A percentile compares a stretch with the other conserved stretches of the same genome.
phyloP scores from a whole-genome alignment of 495 filamentous ascomycete species.

The Penicillium coffeae region DNA sequence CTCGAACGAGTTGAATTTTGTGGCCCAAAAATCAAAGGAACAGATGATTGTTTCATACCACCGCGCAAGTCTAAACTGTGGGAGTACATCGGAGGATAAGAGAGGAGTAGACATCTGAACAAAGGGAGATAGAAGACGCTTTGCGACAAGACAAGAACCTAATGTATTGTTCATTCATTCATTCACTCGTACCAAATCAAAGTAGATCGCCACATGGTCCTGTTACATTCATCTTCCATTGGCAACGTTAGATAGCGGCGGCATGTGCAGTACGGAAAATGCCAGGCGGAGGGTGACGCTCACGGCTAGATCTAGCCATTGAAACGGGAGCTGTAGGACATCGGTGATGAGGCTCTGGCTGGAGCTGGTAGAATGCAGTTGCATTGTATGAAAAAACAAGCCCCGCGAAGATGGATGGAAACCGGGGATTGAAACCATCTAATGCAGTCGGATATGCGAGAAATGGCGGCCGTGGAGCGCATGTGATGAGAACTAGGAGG shows the following conservation, averaged over 20 bases:
- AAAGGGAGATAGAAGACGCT: not conserved
- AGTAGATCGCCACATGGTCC: constrained; percentile 8
- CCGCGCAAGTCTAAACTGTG: constrained; percentile 1
- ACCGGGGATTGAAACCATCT: constrained; percentile 14
- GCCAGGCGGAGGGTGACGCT: not conserved
- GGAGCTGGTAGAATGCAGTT: constrained; percentile 8
- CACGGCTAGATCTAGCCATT: not conserved
- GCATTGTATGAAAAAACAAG: constrained; percentile 6
- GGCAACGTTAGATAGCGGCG: not conserved
- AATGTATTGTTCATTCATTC: constrained; percentile 38
- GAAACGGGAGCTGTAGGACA: not conserved
- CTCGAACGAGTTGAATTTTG: no score
- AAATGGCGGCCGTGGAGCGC: no score
- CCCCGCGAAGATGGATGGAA: constrained; percentile 10
- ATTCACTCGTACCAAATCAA: constrained; percentile 37
- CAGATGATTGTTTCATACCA: not conserved
- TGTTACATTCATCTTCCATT: constrained; percentile 1
- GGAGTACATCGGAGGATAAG: not conserved
- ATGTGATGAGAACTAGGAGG: not conserved
- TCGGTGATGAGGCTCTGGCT: not conserved
- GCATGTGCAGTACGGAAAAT: not conserved
- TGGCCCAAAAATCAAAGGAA: no score
- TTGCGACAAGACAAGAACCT: not conserved
- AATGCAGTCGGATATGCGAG: constrained; percentile 14
- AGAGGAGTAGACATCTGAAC: not conserved